Evolutionary conservation across 331 rosid genomes (phyloP).

Genomic region (Malus hybrid): DNA sequence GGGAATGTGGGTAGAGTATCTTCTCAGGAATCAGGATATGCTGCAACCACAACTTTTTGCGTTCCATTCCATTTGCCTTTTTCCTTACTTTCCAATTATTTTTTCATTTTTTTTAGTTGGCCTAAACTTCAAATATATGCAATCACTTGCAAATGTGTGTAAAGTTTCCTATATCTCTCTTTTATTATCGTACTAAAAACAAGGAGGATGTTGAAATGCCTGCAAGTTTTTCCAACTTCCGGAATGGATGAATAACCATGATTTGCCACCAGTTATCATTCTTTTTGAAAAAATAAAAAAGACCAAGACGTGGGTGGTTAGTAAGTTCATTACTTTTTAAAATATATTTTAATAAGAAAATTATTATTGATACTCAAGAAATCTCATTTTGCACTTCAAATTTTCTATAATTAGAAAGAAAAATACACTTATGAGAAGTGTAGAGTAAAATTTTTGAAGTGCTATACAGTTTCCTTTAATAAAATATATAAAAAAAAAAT

Average conservation of each 20-base stretch:
- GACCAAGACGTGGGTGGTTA: no score
- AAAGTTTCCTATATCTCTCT: background rate
- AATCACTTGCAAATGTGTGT: background rate
- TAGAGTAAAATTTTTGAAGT: no score
- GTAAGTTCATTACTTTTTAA: no score
- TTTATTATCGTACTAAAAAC: background rate
- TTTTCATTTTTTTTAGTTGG: background rate
- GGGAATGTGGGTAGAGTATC: conserved; percentile 1
- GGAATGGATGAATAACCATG: fast-evolving
- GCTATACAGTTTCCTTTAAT: no score
- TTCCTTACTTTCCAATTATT: background rate
- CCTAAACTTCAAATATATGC: background rate
- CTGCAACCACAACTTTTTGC: background rate
- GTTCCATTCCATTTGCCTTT: background rate
- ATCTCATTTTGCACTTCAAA: no score
- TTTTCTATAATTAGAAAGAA: no score
- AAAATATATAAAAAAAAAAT: no score
- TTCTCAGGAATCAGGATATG: conserved; percentile 9
- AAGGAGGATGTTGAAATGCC: fast-evolving
- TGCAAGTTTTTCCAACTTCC: fast-evolving
- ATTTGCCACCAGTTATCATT: fast-evolving
- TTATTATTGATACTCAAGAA: fast-evolving
- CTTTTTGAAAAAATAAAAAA: no score
- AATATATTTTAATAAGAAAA: no score
- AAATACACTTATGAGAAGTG: no score